Percentiles rank a stretch among this genome's conserved stretches.
These are phyloP conservation scores for Hypoxylon sp. DNA, from an alignment of 2,329 filamentous ascomycete genomes.

Conservation along the genomic window DNA sequence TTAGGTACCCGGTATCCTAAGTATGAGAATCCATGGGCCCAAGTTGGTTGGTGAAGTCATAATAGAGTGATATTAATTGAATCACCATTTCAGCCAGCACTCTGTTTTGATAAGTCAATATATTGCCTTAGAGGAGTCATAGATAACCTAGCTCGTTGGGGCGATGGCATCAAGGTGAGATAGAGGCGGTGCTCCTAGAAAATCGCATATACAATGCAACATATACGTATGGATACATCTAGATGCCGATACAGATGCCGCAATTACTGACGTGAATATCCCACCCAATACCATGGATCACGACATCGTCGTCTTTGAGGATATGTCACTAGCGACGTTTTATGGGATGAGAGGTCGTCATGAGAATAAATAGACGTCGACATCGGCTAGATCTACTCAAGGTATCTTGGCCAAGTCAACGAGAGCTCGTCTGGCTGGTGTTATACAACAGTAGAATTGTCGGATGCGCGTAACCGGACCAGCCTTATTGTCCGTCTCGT, in stretches of 20 bases:
- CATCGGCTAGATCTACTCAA: background rate
- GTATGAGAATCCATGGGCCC: background rate
- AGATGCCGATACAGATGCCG: background rate
- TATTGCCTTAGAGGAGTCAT: background rate
- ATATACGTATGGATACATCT: background rate
- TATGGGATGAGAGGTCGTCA: background rate
- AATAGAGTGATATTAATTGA: background rate
- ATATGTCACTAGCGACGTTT: background rate
- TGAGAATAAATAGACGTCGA: background rate
- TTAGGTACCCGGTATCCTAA: background rate
- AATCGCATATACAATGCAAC: conserved; percentile 2
- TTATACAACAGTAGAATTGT: conserved; percentile 16
- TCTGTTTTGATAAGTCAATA: background rate
- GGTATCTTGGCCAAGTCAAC: too few species aligned
- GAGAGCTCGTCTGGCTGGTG: background rate
- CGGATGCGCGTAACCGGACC: conserved; percentile 32
- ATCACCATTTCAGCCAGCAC: too few species aligned
- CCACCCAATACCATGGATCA: background rate
- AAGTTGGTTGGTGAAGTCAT: background rate
- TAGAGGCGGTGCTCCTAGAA: background rate
- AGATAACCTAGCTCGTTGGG: background rate
- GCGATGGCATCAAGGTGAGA: background rate
- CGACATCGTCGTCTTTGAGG: background rate
- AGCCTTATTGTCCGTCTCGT: conserved; percentile 36
- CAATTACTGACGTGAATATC: conserved; percentile 7